These are phyloP conservation scores for Plasmodium coatneyi DNA, from an alignment of 169 alveolate genomes.

Conservation along the genomic window DNA sequence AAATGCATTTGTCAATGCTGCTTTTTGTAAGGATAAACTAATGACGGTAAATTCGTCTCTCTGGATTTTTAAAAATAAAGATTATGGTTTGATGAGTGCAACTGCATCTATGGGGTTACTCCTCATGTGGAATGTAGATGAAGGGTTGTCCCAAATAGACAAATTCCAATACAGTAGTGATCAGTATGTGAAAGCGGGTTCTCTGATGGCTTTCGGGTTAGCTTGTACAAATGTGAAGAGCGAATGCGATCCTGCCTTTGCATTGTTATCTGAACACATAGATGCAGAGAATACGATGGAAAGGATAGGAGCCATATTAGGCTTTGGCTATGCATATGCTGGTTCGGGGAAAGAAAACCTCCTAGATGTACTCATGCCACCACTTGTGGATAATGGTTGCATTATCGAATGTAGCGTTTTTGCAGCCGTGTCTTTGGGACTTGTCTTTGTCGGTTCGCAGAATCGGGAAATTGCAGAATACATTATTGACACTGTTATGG, in stretches of 20 bases:
- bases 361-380: slow-evolving; percentile 90
- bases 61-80: slow-evolving; percentile 97
- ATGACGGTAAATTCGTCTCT: slow-evolving; percentile 88
- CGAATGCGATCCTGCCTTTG: slow-evolving; percentile 96
- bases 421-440: slow-evolving; percentile 97
- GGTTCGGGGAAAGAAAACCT: slow-evolving; percentile 96
- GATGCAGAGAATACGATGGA: slow-evolving; percentile 84
- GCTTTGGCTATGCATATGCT: slow-evolving; percentile 98
- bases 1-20: slow-evolving; percentile 99
- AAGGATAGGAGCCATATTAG: slow-evolving; percentile 95
- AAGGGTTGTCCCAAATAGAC: slow-evolving; percentile 94
- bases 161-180: slow-evolving; percentile 95
- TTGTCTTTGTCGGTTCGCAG: slow-evolving; percentile 96
- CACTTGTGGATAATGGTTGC: slow-evolving; percentile 90
- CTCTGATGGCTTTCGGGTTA: slow-evolving; percentile 95
- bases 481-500: slow-evolving; percentile 92
- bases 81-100: slow-evolving; percentile 95
- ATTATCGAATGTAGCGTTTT: slow-evolving; percentile 94
- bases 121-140: slow-evolving; percentile 98
- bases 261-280: slow-evolving; percentile 94
- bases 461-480: slow-evolving; percentile 96
- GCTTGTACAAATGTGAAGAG: slow-evolving; percentile 93
- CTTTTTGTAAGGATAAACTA: slow-evolving; percentile 95
- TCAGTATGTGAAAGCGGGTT: slow-evolving; percentile 96
- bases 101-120: slow-evolving; percentile 97